phyloP scores from a whole-genome alignment of 2,329 filamentous ascomycete genomes.

The Aspergillus arachidicola region DNA sequence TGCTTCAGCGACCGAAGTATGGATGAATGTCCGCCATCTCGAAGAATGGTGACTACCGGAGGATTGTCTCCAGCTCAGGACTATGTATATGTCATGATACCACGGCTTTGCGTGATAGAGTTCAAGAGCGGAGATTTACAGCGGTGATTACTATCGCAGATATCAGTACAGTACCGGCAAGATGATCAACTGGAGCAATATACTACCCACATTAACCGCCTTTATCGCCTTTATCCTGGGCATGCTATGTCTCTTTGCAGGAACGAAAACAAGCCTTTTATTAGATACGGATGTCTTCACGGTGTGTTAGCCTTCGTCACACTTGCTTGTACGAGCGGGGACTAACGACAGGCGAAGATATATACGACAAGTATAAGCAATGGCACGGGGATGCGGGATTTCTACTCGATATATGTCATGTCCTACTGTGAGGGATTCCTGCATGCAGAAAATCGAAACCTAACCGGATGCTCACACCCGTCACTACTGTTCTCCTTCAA shows the following conservation, averaged over 20 bases:
- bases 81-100: not conserved
- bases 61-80: not conserved
- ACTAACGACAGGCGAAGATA: constrained; percentile 41
- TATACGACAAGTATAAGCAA: constrained; percentile 43
- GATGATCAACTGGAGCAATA: constrained; percentile 19
- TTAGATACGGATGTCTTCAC: constrained; percentile 61
- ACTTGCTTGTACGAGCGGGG: not conserved
- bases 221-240: constrained; percentile 60
- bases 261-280: constrained; percentile 58
- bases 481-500: constrained; percentile 61
- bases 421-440: constrained; percentile 59
- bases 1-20: not conserved
- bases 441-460: constrained; percentile 46
- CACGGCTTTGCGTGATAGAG: not conserved
- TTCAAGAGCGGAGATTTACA: not conserved
- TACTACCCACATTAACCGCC: constrained; percentile 55
- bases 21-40: not conserved
- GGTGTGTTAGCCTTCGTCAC: constrained; percentile 39
- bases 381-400: constrained; percentile 59
- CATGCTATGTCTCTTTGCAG: constrained; percentile 64
- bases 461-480: constrained; percentile 57
- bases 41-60: not conserved
- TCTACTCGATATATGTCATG: constrained; percentile 63
- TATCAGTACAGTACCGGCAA: not conserved
- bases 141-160: not conserved